A percentile compares a stretch with the other conserved stretches of the same genome.
Conservation (phyloP, 2,329 filamentous ascomycete species). For the Diaporthe aspalathi region DNA sequence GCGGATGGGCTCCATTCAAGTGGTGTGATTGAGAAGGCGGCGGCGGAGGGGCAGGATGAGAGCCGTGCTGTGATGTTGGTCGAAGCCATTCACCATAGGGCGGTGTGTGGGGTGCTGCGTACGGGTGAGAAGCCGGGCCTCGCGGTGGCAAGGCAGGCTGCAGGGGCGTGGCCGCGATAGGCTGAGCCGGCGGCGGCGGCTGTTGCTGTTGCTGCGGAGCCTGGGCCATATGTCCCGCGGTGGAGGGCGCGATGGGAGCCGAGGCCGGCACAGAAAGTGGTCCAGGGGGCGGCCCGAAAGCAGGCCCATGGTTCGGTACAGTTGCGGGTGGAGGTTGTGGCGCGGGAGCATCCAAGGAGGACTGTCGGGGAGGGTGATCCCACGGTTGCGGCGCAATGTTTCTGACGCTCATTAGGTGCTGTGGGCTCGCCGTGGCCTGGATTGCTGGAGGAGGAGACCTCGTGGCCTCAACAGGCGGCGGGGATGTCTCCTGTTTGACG, state of each 20-base stretch:
- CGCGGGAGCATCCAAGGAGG: slow-evolving; percentile 28
- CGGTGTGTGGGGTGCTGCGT: slow-evolving; percentile 52
- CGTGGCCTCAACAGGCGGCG: slow-evolving; percentile 44
- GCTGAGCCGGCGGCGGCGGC: slow-evolving; percentile 41
- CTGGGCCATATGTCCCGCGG: slow-evolving; percentile 41
- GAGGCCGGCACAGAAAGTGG: slow-evolving; percentile 27
- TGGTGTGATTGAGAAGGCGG: slow-evolving; percentile 41
- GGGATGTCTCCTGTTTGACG: slow-evolving; percentile 45
- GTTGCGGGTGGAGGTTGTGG: slow-evolving; percentile 29
- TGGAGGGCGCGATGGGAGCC: slow-evolving; percentile 32
- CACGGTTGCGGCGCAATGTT: slow-evolving; percentile 39
- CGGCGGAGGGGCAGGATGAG: slow-evolving; percentile 50
- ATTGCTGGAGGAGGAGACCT: slow-evolving; percentile 45
- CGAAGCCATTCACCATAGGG: slow-evolving; percentile 64
- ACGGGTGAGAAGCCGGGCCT: slow-evolving; percentile 50
- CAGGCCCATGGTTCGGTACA: slow-evolving; percentile 17
- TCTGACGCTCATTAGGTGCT: slow-evolving; percentile 37
- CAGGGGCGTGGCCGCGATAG: slow-evolving; percentile 44
- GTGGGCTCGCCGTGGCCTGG: slow-evolving; percentile 34
- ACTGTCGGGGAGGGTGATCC: slow-evolving; percentile 34
- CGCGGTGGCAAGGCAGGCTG: slow-evolving; percentile 44
- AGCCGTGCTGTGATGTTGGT: slow-evolving; percentile 59
- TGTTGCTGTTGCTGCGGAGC: slow-evolving; percentile 39
- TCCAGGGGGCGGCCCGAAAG: slow-evolving; percentile 27
- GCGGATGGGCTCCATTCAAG: slow-evolving; percentile 37